Conservation (phyloP, 2,329 filamentous ascomycete genomes). For the Hypoxylon sp. region DNA sequence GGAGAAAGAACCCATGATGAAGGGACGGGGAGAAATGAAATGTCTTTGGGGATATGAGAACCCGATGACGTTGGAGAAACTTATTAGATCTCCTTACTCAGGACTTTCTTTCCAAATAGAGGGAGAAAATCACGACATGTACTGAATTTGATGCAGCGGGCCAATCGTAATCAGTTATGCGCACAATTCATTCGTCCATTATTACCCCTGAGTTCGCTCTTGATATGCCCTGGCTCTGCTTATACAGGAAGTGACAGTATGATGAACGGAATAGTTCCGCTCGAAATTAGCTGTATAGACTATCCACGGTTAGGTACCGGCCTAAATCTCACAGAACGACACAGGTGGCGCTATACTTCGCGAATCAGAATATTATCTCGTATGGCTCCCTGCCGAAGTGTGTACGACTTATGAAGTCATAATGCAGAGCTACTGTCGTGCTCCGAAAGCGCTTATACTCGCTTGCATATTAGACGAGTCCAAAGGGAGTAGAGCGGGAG, state of each 20-base stretch:
- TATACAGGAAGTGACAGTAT: not conserved
- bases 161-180: constrained; percentile 24
- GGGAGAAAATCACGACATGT: constrained; percentile 15
- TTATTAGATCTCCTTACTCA: constrained; percentile 29
- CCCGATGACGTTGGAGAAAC: constrained; percentile 13
- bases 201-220: not conserved
- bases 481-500: not conserved
- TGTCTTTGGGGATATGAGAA: constrained; percentile 25
- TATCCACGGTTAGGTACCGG: not conserved
- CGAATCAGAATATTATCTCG: not conserved
- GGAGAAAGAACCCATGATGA: not conserved
- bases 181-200: constrained; percentile 8
- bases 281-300: not conserved
- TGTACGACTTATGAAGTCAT: not conserved
- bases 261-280: not conserved
- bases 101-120: constrained; percentile 28
- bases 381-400: not conserved
- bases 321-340: not conserved
- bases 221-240: not conserved
- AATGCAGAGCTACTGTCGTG: not conserved
- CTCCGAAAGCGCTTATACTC: not conserved
- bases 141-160: constrained; percentile 30
- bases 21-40: constrained; percentile 3
- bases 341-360: not conserved
- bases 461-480: not conserved